Evolutionary conservation across 441 rosid genomes (phyloP), one percentile per base, ranked within the genome.

Genomic region (Omphalea diandra): DNA sequence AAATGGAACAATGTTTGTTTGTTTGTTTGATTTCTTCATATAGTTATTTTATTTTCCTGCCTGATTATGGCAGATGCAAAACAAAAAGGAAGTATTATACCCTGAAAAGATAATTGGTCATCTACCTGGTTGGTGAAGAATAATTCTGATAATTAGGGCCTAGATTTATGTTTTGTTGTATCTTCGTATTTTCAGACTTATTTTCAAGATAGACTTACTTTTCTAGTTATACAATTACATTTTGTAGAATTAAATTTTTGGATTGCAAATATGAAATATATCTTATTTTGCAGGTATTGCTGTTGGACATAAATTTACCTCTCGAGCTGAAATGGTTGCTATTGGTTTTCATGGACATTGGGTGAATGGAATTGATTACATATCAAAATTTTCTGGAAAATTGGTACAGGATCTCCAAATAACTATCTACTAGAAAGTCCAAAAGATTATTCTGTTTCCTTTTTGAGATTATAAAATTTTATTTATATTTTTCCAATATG

Each of bases 321-420:
- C 83, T 63, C 75, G 76, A 18, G 75, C 74, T 65, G 84, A 85
- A 67, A 75, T 85, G 81, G 76, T 74, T 46, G 83, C 77, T 8
- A 43, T 74, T 29, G 88, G 84, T 52, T 75, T 84, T 74, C 78
- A 46, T 60, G 71, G 78, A 47, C 75, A 56, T 32, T 73, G 78
- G 80, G 24, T 64, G 73, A 74, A 61, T 55, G 86, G 80, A 73
- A 73, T 73, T 67, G 84, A 85, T 76, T 65, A 55, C 55, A 47
- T 66, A 54, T 69, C 62, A 43, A 55, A 41, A 32, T 18, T 38
- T 63, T 59, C 69, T 54, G 67, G 36, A 31, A 70, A 76, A 66
- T 47, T 63, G 79, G 88, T 85, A 77, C n/a, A 57, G 44, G 3
- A 50, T 66, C 31, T 53, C 32, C 7, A 40, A 63, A 5, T 40